phyloP scores from a whole-genome alignment of 1,139 yeast species.

The Lodderomyces pseudojiufengensis region DNA sequence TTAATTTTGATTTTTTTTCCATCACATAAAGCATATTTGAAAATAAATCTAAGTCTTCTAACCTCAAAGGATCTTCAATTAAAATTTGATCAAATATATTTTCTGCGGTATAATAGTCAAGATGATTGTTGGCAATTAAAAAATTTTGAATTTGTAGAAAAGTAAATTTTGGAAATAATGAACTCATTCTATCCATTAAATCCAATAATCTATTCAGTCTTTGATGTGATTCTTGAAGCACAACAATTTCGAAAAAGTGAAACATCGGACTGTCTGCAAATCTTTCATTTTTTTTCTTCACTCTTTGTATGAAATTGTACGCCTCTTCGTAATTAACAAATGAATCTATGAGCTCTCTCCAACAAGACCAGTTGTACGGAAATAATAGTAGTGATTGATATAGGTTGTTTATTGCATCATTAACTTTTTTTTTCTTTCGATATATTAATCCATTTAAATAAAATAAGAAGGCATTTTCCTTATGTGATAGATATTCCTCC shows the following conservation, averaged over 20 bases:
- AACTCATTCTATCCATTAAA: constrained; percentile 44
- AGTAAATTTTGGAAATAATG: constrained; percentile 65
- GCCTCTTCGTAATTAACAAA: constrained; percentile 66
- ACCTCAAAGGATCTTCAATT: constrained; percentile 73
- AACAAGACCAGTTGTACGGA: constrained; percentile 92
- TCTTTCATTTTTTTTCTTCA: constrained; percentile 17
- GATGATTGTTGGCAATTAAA: constrained; percentile 69
- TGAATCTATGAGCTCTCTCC: constrained; percentile 77
- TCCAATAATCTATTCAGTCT: constrained; percentile 50
- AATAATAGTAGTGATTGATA: constrained; percentile 56
- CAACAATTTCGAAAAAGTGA: constrained; percentile 62
- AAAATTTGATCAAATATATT: constrained; percentile 71
- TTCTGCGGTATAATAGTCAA: constrained; percentile 81
- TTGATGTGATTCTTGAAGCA: constrained; percentile 79
- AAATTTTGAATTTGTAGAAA: constrained; percentile 81
- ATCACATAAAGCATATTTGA: constrained; percentile 92
- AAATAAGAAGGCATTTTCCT: constrained; percentile 57
- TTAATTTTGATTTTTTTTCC: constrained; percentile 82
- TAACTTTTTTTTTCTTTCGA: constrained; percentile 56
- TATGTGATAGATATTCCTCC: constrained; percentile 23
- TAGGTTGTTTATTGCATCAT: constrained; percentile 57
- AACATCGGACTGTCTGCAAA: constrained; percentile 49
- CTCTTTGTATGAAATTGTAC: constrained; percentile 37
- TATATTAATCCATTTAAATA: constrained; percentile 69
- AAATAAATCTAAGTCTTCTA: constrained; percentile 88